Conservation (phyloP, 2,329 filamentous ascomycete species). For the Cladosporium sp. region DNA sequence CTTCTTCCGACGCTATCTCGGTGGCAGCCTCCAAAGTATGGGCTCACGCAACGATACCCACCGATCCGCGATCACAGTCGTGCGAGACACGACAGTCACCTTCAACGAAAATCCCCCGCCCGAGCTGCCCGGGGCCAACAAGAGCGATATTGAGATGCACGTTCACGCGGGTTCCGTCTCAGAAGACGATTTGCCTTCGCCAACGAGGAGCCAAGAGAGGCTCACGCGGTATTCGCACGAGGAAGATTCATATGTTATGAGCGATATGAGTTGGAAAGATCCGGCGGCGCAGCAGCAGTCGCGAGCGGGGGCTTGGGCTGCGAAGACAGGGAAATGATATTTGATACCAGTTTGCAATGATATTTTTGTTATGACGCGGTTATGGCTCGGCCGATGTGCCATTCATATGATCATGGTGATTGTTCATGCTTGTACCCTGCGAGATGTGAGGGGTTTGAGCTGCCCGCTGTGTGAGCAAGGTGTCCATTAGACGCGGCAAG, state of each 20-base stretch:
- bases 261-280: conserved; percentile 5
- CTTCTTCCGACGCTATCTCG: conserved; percentile 24
- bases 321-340: not conserved
- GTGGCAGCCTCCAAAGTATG: conserved; percentile 11
- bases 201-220: not conserved
- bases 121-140: not conserved
- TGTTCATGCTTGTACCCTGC: not conserved
- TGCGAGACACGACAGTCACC: conserved; percentile 8
- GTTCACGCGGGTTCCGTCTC: not conserved
- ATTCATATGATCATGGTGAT: too few relatives aligned
- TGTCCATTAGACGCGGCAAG: too few relatives aligned
- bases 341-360: too few relatives aligned
- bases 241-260: conserved; percentile 7
- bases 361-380: too few relatives aligned
- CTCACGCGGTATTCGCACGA: conserved; percentile 14
- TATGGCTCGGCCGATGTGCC: too few relatives aligned
- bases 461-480: too few relatives aligned
- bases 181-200: not conserved
- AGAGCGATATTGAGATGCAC: not conserved
- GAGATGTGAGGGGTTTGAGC: not conserved
- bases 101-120: not conserved
- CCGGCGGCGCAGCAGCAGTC: not conserved
- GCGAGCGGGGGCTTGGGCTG: not conserved
- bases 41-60: not conserved
- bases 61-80: conserved; percentile 5